Evolutionary conservation across 228 moss, liverwort and hornwort species (phyloP).

Genomic region (Sphagnum magellanicum): DNA sequence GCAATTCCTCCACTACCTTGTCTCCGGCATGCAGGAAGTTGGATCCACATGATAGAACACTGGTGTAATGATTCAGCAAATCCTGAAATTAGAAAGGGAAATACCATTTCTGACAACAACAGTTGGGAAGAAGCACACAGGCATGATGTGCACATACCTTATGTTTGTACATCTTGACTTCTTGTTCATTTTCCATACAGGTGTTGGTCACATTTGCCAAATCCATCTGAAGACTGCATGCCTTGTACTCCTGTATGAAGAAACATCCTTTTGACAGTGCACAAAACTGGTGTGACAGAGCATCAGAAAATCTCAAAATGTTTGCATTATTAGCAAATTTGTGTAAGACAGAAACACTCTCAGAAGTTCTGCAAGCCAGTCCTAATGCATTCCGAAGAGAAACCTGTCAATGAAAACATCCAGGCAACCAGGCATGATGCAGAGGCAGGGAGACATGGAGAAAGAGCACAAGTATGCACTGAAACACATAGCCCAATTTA

Average conservation of each 20-base stretch:
- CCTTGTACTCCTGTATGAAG: slow-evolving; percentile 31
- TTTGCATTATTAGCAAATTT: not conserved
- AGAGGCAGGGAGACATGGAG: no score
- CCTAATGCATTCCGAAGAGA: no score
- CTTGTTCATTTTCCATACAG: slow-evolving; percentile 40
- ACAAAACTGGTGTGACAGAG: not conserved
- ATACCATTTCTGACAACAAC: no score
- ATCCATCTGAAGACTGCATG: slow-evolving; percentile 24
- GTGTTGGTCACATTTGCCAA: slow-evolving; percentile 41
- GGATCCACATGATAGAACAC: not conserved
- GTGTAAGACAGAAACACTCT: no score
- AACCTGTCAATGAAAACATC: not conserved
- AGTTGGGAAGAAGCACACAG: no score
- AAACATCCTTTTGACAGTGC: not conserved
- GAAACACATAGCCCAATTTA: no score
- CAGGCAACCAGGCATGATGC: not conserved
- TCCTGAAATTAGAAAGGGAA: not conserved
- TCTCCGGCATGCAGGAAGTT: not conserved
- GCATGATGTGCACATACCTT: slow-evolving; percentile 19
- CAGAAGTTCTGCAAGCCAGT: no score
- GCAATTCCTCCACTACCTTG: not conserved
- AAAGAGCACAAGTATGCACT: no score
- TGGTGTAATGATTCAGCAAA: not conserved
- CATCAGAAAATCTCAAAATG: no score
- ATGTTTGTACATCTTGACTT: slow-evolving; percentile 21